Base-by-base conservation (phyloP, 768 basidiomycete species). In the Lactarius tabidus region DNA sequence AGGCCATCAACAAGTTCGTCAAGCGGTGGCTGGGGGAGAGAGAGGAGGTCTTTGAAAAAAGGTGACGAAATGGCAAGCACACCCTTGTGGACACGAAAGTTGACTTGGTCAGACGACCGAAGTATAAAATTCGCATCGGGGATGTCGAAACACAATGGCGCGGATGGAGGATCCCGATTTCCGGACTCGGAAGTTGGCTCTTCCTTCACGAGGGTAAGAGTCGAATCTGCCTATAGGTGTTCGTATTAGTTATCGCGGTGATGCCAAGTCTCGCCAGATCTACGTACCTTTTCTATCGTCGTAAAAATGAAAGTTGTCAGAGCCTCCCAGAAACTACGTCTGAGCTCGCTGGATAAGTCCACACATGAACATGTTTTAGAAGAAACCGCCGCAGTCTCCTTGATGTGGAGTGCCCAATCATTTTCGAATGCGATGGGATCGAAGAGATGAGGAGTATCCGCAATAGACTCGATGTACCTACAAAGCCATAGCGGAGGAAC, bases 321-420 rank as follows among this genome's bases (percentile, higher is more conserved):
- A 56, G 55, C 55, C 15, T n/a, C 31, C 31, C 55, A 56, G 33
- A 56, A 36, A 33, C 7, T 4, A n/a, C 33, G 55, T 12, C 35
- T 36, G 0, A 7, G 2, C 55, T 36, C 6, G 12, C 12, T 23
- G 10, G 55, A 20, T 36, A 36, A 14, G 2, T 26, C 33, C 15
- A 20, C 59, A 36, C 59, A 60, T 18, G 33, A 7, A 56, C 54
- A 62, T 15, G 12, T 15, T n/a, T n/a, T n/a, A n/a, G n/a, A n/a
- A 6, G 23, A 23, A 28, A 4, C 2, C 33, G n/a, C 0, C 45
- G 15, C 14, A 31, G 18, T 7, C 6, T 0, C 2, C 20, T n/a
- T 20, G 43, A 33, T 41, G 29, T 62, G 61, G 33, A 17, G 54
- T 2, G 41, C 39, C 62, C 41, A 35, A 52, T 62, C n/a, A n/a